Evolutionary conservation across 257 asterid genomes (phyloP).

Genomic region (Gynochthodes officinalis): DNA sequence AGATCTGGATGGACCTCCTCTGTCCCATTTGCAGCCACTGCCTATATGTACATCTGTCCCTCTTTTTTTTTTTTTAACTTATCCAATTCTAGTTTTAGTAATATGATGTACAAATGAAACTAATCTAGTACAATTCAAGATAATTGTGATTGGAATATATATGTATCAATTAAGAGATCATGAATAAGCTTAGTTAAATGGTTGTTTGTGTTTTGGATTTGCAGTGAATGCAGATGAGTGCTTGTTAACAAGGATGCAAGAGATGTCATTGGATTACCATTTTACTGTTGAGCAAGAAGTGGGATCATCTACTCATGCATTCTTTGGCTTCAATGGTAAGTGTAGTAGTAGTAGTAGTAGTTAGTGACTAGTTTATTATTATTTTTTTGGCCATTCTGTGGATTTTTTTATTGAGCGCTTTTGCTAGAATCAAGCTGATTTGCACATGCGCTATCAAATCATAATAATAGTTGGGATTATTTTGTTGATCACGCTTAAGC

Average conservation of each 20-base stretch:
- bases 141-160: no score
- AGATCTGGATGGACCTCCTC: slow-evolving; percentile 9
- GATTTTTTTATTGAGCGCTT: background rate
- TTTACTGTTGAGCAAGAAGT: slow-evolving; percentile 97
- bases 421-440: slow-evolving; percentile 22
- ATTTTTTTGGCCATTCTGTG: background rate
- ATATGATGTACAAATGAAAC: no score
- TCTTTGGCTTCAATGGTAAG: slow-evolving; percentile 94
- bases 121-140: background rate
- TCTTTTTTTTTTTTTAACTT: slow-evolving; percentile 10
- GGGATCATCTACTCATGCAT: slow-evolving; percentile 96
- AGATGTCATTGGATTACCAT: slow-evolving; percentile 92
- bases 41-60: slow-evolving; percentile 12
- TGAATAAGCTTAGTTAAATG: background rate
- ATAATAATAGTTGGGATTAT: slow-evolving; percentile 3
- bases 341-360: background rate
- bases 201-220: slow-evolving; percentile 6
- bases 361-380: no score
- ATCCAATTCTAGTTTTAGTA: no score
- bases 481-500: slow-evolving; percentile 8
- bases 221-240: slow-evolving; percentile 91
- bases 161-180: background rate
- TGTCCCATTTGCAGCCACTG: slow-evolving; percentile 9
- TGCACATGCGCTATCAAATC: slow-evolving; percentile 17
- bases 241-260: slow-evolving; percentile 94